Conservation (phyloP, 2,329 filamentous ascomycete genomes). For the Magnaporthiopsis rhizophila region DNA sequence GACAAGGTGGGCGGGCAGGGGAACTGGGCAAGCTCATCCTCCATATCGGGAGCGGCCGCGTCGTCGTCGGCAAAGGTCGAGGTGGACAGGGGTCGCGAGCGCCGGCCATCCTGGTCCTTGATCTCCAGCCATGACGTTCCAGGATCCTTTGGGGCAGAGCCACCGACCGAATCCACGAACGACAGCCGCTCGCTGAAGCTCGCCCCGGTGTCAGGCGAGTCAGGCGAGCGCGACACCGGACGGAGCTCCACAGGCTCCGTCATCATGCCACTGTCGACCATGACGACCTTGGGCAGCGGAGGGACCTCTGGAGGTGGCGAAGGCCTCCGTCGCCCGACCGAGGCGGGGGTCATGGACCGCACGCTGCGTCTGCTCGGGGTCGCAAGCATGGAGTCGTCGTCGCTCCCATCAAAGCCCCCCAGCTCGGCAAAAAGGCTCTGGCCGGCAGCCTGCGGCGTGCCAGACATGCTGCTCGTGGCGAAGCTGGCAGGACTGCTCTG, state of each 20-base stretch:
- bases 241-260: conserved; percentile 45
- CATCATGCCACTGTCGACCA: conserved; percentile 55
- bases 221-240: conserved; percentile 7
- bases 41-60: conserved; percentile 39
- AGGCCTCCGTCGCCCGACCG: conserved; percentile 28
- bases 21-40: conserved; percentile 45
- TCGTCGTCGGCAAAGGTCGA: conserved; percentile 43
- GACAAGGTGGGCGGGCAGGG: conserved; percentile 43
- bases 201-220: conserved; percentile 17
- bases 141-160: conserved; percentile 13
- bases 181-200: conserved; percentile 23
- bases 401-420: conserved; percentile 68
- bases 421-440: conserved; percentile 91
- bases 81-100: conserved; percentile 35
- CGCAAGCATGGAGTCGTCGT: conserved; percentile 57
- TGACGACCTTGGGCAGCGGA: conserved; percentile 40
- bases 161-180: conserved; percentile 35
- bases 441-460: conserved; percentile 37
- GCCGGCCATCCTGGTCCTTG: conserved; percentile 15
- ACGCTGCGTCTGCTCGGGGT: conserved; percentile 45
- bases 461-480: conserved; percentile 37
- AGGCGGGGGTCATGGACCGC: conserved; percentile 40
- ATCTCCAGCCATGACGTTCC: conserved; percentile 17
- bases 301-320: conserved; percentile 44
- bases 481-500: conserved; percentile 51